A percentile compares a stretch with the other conserved stretches of the same genome.
phyloP scores from a whole-genome alignment of 352 stramenopile genomes.

The Phytophthora sansomeana region DNA sequence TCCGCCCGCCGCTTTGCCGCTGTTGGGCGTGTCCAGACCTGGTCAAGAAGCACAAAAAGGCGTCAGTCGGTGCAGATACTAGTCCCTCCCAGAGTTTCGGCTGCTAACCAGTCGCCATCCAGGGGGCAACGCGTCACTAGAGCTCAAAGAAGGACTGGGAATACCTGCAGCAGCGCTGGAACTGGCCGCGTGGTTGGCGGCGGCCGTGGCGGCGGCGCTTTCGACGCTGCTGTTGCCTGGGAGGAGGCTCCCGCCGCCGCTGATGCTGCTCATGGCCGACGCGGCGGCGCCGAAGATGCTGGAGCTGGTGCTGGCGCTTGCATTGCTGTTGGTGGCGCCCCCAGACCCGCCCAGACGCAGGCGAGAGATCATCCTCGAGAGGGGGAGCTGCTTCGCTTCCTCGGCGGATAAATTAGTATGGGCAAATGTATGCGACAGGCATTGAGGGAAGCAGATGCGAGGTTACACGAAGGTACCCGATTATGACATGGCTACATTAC shows the following conservation, averaged over 20 bases:
- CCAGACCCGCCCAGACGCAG: slow-evolving; percentile 62
- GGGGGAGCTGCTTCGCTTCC: slow-evolving; percentile 1
- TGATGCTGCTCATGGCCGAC: slow-evolving; percentile 60
- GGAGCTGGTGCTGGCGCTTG: slow-evolving; percentile 46
- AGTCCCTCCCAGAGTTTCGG: slow-evolving; percentile 68
- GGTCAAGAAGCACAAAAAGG: slow-evolving; percentile 9
- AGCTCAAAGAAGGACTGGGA: slow-evolving; percentile 35
- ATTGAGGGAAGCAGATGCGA: too few species aligned
- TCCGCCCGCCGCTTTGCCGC: slow-evolving; percentile 48
- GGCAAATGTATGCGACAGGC: slow-evolving; percentile 6
- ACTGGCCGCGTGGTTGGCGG: slow-evolving; percentile 45
- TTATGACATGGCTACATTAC: slow-evolving; percentile 23
- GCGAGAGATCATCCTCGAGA: slow-evolving; percentile 66
- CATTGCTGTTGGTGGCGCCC: slow-evolving; percentile 41
- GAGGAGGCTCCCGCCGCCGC: slow-evolving; percentile 49
- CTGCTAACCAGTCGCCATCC: slow-evolving; percentile 80
- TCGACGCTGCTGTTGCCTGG: slow-evolving; percentile 53
- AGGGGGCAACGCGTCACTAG: slow-evolving; percentile 50
- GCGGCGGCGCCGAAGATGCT: slow-evolving; percentile 74
- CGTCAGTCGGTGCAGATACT: slow-evolving; percentile 64
- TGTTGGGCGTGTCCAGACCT: slow-evolving; percentile 45
- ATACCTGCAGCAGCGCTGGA: slow-evolving; percentile 26
- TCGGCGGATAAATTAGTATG: slow-evolving; percentile 22
- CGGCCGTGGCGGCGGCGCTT: slow-evolving; percentile 44
- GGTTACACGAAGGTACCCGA: slow-evolving; percentile 23